These are phyloP conservation scores for Tausonia pullulans DNA, from an alignment of 1,284 basidiomycete genomes.

Conservation along the genomic window DNA sequence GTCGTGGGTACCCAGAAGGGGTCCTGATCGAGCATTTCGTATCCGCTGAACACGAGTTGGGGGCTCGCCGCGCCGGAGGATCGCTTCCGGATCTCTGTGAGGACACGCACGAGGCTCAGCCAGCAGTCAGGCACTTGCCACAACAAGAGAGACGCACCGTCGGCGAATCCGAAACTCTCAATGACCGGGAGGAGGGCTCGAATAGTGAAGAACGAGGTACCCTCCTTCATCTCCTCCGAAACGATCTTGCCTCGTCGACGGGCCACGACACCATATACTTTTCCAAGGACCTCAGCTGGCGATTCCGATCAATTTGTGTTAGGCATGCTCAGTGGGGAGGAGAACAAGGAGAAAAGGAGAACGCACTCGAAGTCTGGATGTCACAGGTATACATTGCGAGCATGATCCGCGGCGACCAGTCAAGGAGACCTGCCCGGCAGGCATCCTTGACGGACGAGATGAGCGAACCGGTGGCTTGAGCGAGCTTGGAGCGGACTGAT, in stretches of 20 bases:
- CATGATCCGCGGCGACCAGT: conserved; percentile 96
- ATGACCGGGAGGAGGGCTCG: conserved; percentile 86
- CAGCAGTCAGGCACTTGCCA: background rate
- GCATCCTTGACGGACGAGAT: conserved; percentile 83
- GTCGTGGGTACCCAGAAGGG: conserved; percentile 99
- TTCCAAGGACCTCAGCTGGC: conserved; percentile 91
- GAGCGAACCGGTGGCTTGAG: conserved; percentile 75
- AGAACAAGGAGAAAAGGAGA: background rate
- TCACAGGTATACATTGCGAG: conserved; percentile 98
- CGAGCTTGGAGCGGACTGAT: conserved; percentile 49
- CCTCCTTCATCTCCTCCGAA: conserved; percentile 98
- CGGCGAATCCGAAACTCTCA: conserved; percentile 94
- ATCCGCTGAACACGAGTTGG: conserved; percentile 91
- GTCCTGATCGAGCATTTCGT: conserved; percentile 80
- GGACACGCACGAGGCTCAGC: background rate
- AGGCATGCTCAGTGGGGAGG: background rate
- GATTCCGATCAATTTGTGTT: background rate
- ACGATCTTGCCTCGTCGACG: conserved; percentile 82
- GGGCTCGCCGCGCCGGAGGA: conserved; percentile 95
- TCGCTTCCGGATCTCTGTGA: conserved; percentile 79
- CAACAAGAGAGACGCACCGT: conserved; percentile 47
- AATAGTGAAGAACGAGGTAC: conserved; percentile 89
- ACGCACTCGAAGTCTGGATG: conserved; percentile 90
- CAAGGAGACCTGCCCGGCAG: conserved; percentile 75
- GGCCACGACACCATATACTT: conserved; percentile 92